Evolutionary conservation across 2,329 filamentous ascomycete genomes (phyloP).

Genomic region (Zelopaecilomyces penicillatus): DNA sequence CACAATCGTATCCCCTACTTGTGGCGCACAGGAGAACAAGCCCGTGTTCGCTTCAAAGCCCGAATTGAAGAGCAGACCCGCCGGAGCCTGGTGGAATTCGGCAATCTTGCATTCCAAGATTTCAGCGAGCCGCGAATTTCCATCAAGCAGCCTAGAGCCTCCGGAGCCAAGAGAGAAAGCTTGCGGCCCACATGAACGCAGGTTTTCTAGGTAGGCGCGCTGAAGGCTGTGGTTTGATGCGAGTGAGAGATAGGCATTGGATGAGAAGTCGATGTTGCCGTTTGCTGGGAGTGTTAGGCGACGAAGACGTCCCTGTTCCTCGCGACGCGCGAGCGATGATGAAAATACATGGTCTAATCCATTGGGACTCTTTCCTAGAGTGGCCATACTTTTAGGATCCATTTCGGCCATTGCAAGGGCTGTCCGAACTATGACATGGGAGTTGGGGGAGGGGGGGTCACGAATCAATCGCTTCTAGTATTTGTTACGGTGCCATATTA

Average conservation of each 20-base stretch:
- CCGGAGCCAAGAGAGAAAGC: constrained; percentile 35
- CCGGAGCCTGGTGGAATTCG: constrained; percentile 35
- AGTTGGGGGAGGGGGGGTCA: no score
- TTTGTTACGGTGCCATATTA: no score
- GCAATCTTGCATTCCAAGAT: constrained; percentile 39
- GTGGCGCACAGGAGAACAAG: constrained; percentile 52
- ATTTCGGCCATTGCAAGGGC: no score
- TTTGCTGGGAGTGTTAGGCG: constrained; percentile 50
- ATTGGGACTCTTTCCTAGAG: background rate
- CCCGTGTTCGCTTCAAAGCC: constrained; percentile 61
- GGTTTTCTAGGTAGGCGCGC: constrained; percentile 50
- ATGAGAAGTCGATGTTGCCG: constrained; percentile 66
- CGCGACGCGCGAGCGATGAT: constrained; percentile 20
- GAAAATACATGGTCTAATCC: constrained; percentile 21
- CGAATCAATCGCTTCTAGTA: no score
- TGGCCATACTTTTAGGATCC: no score
- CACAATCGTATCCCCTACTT: constrained; percentile 53
- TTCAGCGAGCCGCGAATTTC: constrained; percentile 38
- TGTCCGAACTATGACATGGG: no score
- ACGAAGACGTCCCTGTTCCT: constrained; percentile 31
- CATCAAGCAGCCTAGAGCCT: constrained; percentile 45
- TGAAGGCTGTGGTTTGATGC: constrained; percentile 44
- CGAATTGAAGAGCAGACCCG: constrained; percentile 46
- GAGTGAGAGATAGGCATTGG: constrained; percentile 73
- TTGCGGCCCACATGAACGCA: constrained; percentile 16